These are phyloP conservation scores for Moricandia moricandioides DNA, from an alignment of 345 rosid species.

Conservation along the genomic window DNA sequence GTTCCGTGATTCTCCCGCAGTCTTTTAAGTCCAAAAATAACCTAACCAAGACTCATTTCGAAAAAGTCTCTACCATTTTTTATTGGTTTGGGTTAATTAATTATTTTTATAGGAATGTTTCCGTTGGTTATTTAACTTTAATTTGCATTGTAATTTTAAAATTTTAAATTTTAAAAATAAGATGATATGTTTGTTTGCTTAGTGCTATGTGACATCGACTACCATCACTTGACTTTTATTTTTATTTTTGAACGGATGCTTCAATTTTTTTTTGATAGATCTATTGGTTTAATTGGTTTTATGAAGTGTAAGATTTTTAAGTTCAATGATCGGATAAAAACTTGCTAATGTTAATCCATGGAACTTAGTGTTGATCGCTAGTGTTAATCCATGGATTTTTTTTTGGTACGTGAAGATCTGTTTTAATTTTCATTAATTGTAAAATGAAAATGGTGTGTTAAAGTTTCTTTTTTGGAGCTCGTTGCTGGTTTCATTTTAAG, in stretches of 20 bases:
- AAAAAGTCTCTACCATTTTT: neutral
- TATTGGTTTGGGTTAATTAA: constrained; percentile 1
- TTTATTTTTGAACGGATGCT: neutral
- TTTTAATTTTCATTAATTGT: neutral
- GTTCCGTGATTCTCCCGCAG: constrained; percentile 29
- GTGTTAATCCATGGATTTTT: neutral
- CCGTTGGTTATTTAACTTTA: neutral
- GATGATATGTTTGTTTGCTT: neutral
- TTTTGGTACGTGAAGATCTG: neutral
- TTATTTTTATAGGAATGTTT: constrained; percentile 1
- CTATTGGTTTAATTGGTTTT: neutral
- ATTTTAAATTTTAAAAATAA: neutral
- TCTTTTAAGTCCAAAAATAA: constrained; percentile 9
- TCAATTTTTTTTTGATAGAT: neutral
- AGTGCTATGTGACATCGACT: neutral
- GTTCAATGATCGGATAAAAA: neutral
- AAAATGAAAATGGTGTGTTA: no score
- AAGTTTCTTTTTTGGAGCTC: neutral
- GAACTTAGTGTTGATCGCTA: neutral
- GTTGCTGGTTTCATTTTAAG: neutral
- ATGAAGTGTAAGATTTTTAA: neutral
- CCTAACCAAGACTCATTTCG: neutral
- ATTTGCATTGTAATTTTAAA: neutral
- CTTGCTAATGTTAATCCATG: neutral
- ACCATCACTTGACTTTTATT: neutral